These are phyloP conservation scores for Phaeosphaeriaceae sp. DNA, from an alignment of 2,329 filamentous ascomycete genomes.

Conservation along the genomic window DNA sequence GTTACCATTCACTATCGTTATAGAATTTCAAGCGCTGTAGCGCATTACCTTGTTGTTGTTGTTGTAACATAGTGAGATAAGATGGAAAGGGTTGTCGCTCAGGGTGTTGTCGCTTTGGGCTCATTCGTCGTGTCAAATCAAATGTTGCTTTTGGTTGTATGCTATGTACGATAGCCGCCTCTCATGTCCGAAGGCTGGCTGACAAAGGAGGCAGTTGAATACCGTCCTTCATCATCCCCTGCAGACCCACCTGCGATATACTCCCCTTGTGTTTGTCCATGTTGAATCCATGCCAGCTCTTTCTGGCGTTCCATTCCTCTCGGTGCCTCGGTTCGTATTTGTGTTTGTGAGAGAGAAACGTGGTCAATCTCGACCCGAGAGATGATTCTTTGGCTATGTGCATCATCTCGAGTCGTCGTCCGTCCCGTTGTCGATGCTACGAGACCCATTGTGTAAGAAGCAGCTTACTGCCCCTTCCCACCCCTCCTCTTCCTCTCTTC, in stretches of 20 bases:
- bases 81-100: conserved; percentile 5
- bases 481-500: conserved; percentile 52
- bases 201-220: conserved; percentile 5
- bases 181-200: background rate
- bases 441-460: too few relatives aligned
- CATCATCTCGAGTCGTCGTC: too few relatives aligned
- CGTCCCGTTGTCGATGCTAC: too few relatives aligned
- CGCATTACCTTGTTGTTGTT: background rate
- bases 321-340: too few relatives aligned
- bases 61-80: background rate
- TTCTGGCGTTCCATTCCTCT: background rate
- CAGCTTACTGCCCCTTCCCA: conserved; percentile 42
- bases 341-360: too few relatives aligned
- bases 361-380: too few relatives aligned
- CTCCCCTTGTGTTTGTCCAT: background rate
- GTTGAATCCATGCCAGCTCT: too few relatives aligned
- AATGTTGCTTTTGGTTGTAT: conserved; percentile 3
- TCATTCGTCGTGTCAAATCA: background rate
- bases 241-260: background rate
- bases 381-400: too few relatives aligned
- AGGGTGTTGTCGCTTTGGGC: conserved; percentile 27
- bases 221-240: background rate
- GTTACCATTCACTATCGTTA: too few relatives aligned
- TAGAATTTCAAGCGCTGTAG: background rate
- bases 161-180: conserved; percentile 1